Conservation (phyloP, 495 filamentous ascomycete genomes). For the Penicillium ucsense region DNA sequence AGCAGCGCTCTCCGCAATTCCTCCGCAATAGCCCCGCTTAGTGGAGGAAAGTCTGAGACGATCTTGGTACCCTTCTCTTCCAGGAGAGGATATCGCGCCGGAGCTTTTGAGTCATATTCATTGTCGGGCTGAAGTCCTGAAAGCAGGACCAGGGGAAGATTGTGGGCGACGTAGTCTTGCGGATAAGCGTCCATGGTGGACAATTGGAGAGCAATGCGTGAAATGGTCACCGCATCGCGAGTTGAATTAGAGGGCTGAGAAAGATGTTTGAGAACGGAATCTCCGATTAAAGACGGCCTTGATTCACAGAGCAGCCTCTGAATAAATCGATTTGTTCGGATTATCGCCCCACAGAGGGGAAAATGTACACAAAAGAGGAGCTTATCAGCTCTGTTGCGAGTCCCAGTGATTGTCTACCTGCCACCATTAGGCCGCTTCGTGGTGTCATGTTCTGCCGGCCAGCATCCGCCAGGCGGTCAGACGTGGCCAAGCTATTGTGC, state of each 20-base stretch:
- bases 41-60: constrained; percentile 54
- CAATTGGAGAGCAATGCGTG: constrained; percentile 16
- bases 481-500: too few species aligned
- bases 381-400: too few species aligned
- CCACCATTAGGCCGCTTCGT: too few species aligned
- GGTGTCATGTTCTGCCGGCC: too few species aligned
- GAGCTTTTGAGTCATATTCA: constrained; percentile 11
- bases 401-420: too few species aligned
- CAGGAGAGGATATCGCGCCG: constrained; percentile 37
- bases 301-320: too few species aligned
- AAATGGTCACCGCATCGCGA: constrained; percentile 34
- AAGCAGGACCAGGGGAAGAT: constrained; percentile 68
- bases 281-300: too few species aligned
- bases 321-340: too few species aligned
- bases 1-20: constrained; percentile 60
- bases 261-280: too few species aligned
- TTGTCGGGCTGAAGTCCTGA: constrained; percentile 52
- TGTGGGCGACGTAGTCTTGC: constrained; percentile 67
- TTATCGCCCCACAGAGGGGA: too few species aligned
- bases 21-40: constrained; percentile 55
- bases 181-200: constrained; percentile 83
- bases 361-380: too few species aligned
- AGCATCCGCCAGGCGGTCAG: too few species aligned
- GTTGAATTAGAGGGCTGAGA: neutral
- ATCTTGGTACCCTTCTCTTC: constrained; percentile 50